Conservation (phyloP, 768 basidiomycete species). For the Amanita polypyramis region DNA sequence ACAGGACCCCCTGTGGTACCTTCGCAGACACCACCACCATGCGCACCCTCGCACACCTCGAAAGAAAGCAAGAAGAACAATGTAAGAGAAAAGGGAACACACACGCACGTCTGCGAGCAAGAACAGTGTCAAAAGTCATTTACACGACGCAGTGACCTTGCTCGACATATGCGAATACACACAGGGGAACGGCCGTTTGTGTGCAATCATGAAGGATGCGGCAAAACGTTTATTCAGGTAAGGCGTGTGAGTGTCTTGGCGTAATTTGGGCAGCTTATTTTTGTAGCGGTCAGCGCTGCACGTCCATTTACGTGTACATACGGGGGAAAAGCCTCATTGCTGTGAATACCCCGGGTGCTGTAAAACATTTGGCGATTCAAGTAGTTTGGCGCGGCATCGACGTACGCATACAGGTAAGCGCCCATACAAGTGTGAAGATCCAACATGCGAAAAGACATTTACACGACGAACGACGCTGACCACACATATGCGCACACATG, state of each 20-base stretch:
- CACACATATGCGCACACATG: constrained; percentile 81
- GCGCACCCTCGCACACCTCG: constrained; percentile 14
- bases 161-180: constrained; percentile 82
- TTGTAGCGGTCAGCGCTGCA: constrained; percentile 77
- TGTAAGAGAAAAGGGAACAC: constrained; percentile 36
- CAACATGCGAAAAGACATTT: constrained; percentile 79
- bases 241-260: constrained; percentile 11
- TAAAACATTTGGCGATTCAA: constrained; percentile 87
- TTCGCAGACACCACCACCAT: constrained; percentile 12
- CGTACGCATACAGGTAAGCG: constrained; percentile 83
- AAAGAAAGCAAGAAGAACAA: constrained; percentile 28
- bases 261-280: constrained; percentile 6
- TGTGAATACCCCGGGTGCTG: constrained; percentile 86
- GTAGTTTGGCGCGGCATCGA: constrained; percentile 84
- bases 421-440: constrained; percentile 79
- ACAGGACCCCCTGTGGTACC: background rate
- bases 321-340: constrained; percentile 86
- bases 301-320: constrained; percentile 83
- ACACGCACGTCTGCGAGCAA: constrained; percentile 56
- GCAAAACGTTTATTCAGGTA: constrained; percentile 91
- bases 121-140: constrained; percentile 74
- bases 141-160: constrained; percentile 73
- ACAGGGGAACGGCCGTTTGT: constrained; percentile 83
- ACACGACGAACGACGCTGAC: constrained; percentile 79
- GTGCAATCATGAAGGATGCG: constrained; percentile 62